A percentile compares a stretch with the other conserved stretches of the same genome.
These are phyloP conservation scores for Jaapia argillacea DNA, from an alignment of 768 basidiomycete genomes.

Conservation along the genomic window DNA sequence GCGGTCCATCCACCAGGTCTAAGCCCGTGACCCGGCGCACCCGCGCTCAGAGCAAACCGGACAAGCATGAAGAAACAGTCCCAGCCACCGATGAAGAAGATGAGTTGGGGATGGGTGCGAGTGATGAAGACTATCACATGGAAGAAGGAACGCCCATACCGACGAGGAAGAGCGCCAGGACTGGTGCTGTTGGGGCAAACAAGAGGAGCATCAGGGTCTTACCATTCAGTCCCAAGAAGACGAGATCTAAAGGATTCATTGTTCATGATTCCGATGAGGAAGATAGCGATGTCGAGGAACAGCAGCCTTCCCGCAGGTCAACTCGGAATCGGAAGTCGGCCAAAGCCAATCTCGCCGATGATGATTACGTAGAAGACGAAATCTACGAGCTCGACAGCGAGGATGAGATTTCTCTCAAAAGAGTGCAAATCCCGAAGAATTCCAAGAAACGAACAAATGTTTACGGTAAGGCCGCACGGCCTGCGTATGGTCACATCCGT, in stretches of 20 bases:
- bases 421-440: neutral
- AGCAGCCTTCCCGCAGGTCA: constrained; percentile 31
- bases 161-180: constrained; percentile 9
- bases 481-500: constrained; percentile 41
- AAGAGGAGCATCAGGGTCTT: constrained; percentile 23
- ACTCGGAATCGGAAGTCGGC: constrained; percentile 32
- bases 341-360: constrained; percentile 25
- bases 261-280: constrained; percentile 28
- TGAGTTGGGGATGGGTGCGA: constrained; percentile 13
- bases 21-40: constrained; percentile 13
- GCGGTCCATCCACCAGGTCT: too few species aligned
- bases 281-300: constrained; percentile 16
- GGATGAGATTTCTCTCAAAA: constrained; percentile 11
- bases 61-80: constrained; percentile 18
- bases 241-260: constrained; percentile 27
- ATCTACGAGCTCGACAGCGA: constrained; percentile 21
- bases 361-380: constrained; percentile 14
- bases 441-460: neutral
- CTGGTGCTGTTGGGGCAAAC: constrained; percentile 6
- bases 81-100: constrained; percentile 25
- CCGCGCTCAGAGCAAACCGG: constrained; percentile 13
- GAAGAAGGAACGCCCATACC: constrained; percentile 1
- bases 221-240: constrained; percentile 63
- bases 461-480: constrained; percentile 20
- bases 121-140: constrained; percentile 9